These are phyloP conservation scores for Kregervanrija fluxuum DNA, from an alignment of 805 yeast genomes.

Conservation along the genomic window DNA sequence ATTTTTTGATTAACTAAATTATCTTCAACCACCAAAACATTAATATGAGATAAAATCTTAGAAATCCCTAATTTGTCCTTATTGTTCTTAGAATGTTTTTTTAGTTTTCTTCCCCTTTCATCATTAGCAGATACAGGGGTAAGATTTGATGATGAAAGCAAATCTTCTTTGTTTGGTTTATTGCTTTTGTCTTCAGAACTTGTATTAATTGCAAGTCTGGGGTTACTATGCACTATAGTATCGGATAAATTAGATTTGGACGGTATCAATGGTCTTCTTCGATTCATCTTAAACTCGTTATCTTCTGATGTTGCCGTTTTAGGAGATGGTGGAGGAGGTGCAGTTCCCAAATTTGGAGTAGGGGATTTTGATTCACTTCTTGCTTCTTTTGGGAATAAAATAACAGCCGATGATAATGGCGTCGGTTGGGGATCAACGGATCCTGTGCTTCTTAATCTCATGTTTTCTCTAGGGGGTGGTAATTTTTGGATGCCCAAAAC, in stretches of 20 bases:
- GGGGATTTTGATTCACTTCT: slow-evolving; percentile 17
- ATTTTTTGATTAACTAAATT: slow-evolving; percentile 90
- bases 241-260: background rate
- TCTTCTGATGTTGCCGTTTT: background rate
- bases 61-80: slow-evolving; percentile 31
- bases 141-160: background rate
- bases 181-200: background rate
- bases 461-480: slow-evolving; percentile 24
- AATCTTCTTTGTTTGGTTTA: background rate
- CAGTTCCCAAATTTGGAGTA: background rate
- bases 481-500: slow-evolving; percentile 23
- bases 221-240: too few relatives aligned
- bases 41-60: slow-evolving; percentile 79
- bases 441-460: slow-evolving; percentile 11
- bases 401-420: slow-evolving; percentile 35
- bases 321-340: slow-evolving; percentile 7
- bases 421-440: slow-evolving; percentile 7
- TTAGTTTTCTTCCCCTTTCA: background rate
- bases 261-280: background rate
- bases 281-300: too few relatives aligned
- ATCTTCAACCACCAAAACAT: slow-evolving; percentile 92
- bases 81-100: background rate
- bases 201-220: too few relatives aligned
- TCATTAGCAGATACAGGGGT: background rate
- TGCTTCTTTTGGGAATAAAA: slow-evolving; percentile 39